phyloP scores from a whole-genome alignment of 2,329 filamentous ascomycete genomes.

The Alternaria rosae region DNA sequence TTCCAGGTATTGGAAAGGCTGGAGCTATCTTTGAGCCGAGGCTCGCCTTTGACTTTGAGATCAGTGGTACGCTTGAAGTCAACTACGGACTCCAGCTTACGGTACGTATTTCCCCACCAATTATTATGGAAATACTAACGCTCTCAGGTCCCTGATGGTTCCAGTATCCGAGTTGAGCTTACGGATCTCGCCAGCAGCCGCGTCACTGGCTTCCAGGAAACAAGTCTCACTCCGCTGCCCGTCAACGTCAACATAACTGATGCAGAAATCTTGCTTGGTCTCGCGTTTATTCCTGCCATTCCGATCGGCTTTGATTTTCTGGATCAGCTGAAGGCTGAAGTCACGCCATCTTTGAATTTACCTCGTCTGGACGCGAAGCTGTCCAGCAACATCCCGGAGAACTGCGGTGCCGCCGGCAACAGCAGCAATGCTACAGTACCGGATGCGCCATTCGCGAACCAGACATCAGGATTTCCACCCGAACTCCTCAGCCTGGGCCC shows the following conservation, averaged over 20 bases:
- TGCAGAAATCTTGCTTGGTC: conserved; percentile 35
- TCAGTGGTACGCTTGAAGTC: conserved; percentile 41
- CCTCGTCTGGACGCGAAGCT: conserved; percentile 42
- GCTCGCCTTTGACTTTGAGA: conserved; percentile 36
- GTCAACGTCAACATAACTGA: conserved; percentile 41
- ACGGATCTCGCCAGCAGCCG: conserved; percentile 32
- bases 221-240: conserved; percentile 41
- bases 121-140: conserved; percentile 7
- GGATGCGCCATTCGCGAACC: conserved; percentile 9
- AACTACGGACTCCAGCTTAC: conserved; percentile 48
- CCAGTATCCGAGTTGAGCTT: conserved; percentile 39
- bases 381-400: conserved; percentile 26
- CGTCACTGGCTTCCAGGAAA: conserved; percentile 39
- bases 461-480: neutral
- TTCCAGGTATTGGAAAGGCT: conserved; percentile 48
- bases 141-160: conserved; percentile 37
- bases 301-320: conserved; percentile 48
- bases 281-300: conserved; percentile 44
- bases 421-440: neutral
- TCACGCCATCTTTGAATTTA: conserved; percentile 41
- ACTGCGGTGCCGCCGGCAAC: conserved; percentile 24
- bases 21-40: conserved; percentile 44
- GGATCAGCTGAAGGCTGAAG: conserved; percentile 34
- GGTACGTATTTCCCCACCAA: conserved; percentile 24
- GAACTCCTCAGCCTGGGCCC: conserved; percentile 14